Evolutionary conservation across 192 early-diverging fungal species (phyloP).

Genomic region (Borealophlyctis nickersoniae): DNA sequence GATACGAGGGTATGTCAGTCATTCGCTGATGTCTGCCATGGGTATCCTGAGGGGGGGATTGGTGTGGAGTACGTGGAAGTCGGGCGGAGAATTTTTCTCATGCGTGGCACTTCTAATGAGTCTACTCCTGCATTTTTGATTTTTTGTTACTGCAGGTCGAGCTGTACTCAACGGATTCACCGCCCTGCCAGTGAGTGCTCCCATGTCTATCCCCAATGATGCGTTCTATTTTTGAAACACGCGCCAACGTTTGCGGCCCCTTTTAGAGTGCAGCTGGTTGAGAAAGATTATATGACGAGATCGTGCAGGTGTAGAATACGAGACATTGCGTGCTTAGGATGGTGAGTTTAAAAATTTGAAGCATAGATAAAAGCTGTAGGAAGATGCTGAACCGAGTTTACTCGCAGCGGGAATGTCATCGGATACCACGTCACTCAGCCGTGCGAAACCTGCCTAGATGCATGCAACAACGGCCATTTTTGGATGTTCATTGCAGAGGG

Average conservation of each 20-base stretch:
- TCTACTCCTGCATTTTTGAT: neutral
- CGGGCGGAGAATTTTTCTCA: too few relatives aligned
- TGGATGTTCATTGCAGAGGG: constrained; percentile 75
- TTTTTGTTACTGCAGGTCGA: constrained; percentile 47
- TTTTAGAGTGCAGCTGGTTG: constrained; percentile 62
- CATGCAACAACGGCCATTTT: constrained; percentile 97
- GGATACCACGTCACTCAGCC: constrained; percentile 82
- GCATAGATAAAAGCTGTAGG: too few relatives aligned
- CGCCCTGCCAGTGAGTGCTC: constrained; percentile 47
- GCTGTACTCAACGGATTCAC: constrained; percentile 70
- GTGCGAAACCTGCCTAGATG: constrained; percentile 77
- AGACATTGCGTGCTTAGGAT: constrained; percentile 75
- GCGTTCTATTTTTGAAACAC: neutral
- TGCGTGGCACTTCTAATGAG: too few relatives aligned
- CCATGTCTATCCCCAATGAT: neutral
- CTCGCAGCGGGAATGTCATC: constrained; percentile 53
- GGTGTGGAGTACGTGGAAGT: too few relatives aligned
- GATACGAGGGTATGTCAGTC: too few relatives aligned
- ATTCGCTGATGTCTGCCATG: too few relatives aligned
- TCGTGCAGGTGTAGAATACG: constrained; percentile 76
- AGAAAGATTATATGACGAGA: constrained; percentile 74
- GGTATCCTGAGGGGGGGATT: too few relatives aligned
- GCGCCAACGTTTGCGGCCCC: neutral
- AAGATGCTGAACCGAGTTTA: too few relatives aligned
- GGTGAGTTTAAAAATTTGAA: constrained; percentile 40